Base-by-base conservation (phyloP, 2,329 filamentous ascomycete species). In the Aplosporella prunicola region DNA sequence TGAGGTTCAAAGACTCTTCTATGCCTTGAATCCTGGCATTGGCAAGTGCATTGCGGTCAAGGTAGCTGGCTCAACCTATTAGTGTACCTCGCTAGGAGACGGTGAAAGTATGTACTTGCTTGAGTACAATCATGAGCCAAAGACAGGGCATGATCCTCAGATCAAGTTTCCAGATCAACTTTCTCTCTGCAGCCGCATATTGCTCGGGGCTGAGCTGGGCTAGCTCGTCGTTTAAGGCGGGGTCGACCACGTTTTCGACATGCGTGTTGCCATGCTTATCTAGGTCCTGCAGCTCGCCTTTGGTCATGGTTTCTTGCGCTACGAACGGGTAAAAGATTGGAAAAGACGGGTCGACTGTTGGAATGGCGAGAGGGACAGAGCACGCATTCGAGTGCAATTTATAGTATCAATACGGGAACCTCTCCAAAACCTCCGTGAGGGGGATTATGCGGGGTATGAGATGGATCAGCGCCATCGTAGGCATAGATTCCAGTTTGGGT, bases 21-120 rank as follows among this genome's bases (percentile, higher is more conserved):
- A 83, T 61, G 10, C 76, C 74, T 51, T 76, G 74, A 35, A 82
- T 61, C 6, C 72, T 68, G 0, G 78, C 79, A 5, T 76, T 68
- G 1, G 76, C 74, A 40, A 81, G 78, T 52, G 79, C 77, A 53
- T 78, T 78, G 10, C 74, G 65, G 47, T 79, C 75, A 16, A 28
- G 13, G 20, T 30, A 36, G 26, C 20, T 36, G 35, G n/a, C n/a
- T n/a, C n/a, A n/a, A n/a, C n/a, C n/a, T n/a, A n/a, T n/a, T n/a
- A n/a, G n/a, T n/a, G n/a, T n/a, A n/a, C n/a, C n/a, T n/a, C n/a
- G n/a, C n/a, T n/a, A n/a, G n/a, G n/a, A n/a, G n/a, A n/a, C n/a
- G n/a, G n/a, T n/a, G n/a, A n/a, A n/a, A n/a, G n/a, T n/a, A n/a
- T n/a, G 22, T 24, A 8, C 28, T 57, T 59, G 28, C 59, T 45